These are phyloP conservation scores for Pichia gijzeniarum DNA, from an alignment of 805 yeast species.

Conservation along the genomic window DNA sequence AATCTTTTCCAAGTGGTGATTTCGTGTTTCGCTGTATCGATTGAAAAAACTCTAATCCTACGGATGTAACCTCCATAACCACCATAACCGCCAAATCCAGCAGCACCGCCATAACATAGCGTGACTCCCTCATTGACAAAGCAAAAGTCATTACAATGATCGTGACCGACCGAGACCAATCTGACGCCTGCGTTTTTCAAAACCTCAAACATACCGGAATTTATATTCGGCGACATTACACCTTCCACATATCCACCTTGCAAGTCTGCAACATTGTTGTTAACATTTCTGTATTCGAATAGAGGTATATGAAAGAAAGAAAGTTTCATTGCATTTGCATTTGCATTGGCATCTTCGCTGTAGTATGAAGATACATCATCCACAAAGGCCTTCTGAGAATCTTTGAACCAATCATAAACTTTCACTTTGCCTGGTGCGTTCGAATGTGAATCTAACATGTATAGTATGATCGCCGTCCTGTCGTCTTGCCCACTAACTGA, in stretches of 20 bases:
- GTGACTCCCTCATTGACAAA: conserved; percentile 48
- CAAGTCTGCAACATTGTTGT: conserved; percentile 12
- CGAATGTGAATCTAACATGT: conserved; percentile 81
- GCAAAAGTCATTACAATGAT: conserved; percentile 93
- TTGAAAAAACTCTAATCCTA: conserved; percentile 64
- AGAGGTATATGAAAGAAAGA: conserved; percentile 94
- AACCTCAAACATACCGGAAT: conserved; percentile 57
- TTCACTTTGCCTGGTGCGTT: conserved; percentile 64
- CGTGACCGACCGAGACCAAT: conserved; percentile 84
- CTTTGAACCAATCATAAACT: conserved; percentile 80
- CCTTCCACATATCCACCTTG: conserved; percentile 68
- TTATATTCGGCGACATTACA: conserved; percentile 68
- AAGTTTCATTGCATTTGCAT: conserved; percentile 55
- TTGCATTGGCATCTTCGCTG: conserved; percentile 32
- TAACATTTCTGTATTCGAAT: conserved; percentile 55
- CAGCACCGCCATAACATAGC: conserved; percentile 92
- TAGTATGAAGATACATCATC: conserved; percentile 9
- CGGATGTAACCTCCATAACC: conserved; percentile 88
- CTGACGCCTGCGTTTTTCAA: conserved; percentile 63
- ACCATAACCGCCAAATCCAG: conserved; percentile 94
- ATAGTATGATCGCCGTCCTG: conserved; percentile 47
- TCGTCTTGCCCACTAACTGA: conserved; percentile 34
- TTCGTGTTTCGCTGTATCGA: conserved; percentile 41
- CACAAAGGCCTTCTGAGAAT: conserved; percentile 21
- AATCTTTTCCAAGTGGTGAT: conserved; percentile 70